These are phyloP conservation scores for Penicillium sp. DNA, from an alignment of 2,329 filamentous ascomycete genomes.

Conservation along the genomic window DNA sequence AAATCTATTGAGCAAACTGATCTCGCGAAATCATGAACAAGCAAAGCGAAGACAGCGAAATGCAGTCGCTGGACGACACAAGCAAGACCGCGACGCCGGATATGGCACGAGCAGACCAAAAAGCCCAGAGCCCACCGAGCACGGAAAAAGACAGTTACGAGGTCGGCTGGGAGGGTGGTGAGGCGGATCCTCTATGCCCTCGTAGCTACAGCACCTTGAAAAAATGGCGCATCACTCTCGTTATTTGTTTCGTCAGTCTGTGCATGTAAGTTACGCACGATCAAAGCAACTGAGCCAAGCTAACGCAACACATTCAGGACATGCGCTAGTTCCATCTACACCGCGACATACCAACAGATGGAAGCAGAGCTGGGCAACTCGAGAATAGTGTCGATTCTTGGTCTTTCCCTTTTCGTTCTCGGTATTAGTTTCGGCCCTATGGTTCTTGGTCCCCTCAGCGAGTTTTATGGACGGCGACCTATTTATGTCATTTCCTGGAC, in stretches of 20 bases:
- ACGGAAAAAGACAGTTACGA: neutral
- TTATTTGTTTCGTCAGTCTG: too few relatives aligned
- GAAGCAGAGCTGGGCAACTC: slow-evolving; percentile 40
- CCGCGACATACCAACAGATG: slow-evolving; percentile 10
- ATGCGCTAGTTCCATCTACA: slow-evolving; percentile 69
- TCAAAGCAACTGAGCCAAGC: too few relatives aligned
- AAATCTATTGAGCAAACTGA: too few relatives aligned
- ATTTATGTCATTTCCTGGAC: too few relatives aligned
- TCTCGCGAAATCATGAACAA: too few relatives aligned
- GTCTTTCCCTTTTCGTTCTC: too few relatives aligned
- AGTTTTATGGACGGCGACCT: too few relatives aligned
- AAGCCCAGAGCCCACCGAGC: neutral
- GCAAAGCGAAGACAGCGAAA: too few relatives aligned
- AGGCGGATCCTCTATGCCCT: neutral
- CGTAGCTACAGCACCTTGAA: neutral
- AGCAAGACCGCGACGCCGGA: neutral
- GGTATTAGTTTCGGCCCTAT: too few relatives aligned
- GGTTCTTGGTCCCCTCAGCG: too few relatives aligned
- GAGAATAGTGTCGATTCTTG: neutral
- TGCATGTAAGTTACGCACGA: too few relatives aligned
- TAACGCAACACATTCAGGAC: slow-evolving; percentile 1
- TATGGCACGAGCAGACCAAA: neutral
- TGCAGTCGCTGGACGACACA: too few relatives aligned
- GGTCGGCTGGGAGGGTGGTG: neutral
- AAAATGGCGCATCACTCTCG: neutral